Evolutionary conservation across 495 filamentous ascomycete genomes (phyloP).

Genomic region (Trichoderma gamsii): DNA sequence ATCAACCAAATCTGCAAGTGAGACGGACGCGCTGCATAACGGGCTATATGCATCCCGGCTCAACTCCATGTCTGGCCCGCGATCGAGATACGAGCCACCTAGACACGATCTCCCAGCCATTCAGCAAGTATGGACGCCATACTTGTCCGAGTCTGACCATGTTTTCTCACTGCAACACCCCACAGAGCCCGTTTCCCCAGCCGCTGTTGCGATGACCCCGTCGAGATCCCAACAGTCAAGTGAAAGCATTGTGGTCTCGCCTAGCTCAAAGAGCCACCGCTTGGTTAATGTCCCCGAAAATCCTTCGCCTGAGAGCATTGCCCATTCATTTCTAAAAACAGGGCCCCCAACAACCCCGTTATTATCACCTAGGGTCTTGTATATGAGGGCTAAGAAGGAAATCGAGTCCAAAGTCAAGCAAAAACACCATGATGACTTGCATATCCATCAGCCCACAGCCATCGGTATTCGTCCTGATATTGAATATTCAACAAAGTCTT

Average conservation of each 20-base stretch:
- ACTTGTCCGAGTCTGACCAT: constrained; percentile 32
- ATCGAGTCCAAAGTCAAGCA: background rate
- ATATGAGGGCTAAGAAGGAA: constrained; percentile 1
- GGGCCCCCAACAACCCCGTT: background rate
- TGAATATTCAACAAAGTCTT: background rate
- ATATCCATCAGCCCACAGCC: background rate
- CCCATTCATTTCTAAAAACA: background rate
- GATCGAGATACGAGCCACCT: background rate
- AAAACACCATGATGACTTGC: background rate
- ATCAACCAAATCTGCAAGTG: constrained; percentile 25
- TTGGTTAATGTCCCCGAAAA: background rate
- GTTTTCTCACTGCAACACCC: constrained; percentile 31
- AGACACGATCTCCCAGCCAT: background rate
- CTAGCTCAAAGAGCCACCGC: background rate
- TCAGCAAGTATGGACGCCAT: constrained; percentile 21
- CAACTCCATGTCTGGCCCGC: background rate
- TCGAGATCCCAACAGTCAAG: background rate
- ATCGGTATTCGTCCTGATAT: background rate
- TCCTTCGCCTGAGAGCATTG: background rate
- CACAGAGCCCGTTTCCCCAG: background rate
- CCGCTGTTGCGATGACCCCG: background rate
- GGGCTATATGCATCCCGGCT: background rate
- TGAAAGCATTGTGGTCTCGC: background rate
- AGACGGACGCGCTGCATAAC: background rate
- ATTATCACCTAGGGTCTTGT: background rate